These are phyloP conservation scores for Manihot esculenta DNA, from an alignment of 441 rosid species.

Conservation along the genomic window DNA sequence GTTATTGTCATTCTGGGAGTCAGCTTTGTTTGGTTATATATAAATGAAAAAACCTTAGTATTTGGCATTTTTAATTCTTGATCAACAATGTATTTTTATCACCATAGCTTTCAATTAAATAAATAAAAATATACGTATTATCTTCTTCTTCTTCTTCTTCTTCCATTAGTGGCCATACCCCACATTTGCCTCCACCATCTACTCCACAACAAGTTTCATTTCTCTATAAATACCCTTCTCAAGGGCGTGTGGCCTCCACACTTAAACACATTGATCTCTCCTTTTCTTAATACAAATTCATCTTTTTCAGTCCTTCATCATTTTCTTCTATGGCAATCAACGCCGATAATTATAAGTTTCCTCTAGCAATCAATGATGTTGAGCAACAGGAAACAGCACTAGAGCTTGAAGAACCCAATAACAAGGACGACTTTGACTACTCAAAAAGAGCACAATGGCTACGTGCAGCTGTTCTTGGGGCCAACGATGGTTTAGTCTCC, in stretches of 20 bases:
- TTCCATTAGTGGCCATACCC: constrained; percentile 35
- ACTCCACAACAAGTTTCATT: constrained; percentile 29
- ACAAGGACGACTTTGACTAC: constrained; percentile 52
- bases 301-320: too few species aligned
- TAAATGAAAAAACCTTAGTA: too few species aligned
- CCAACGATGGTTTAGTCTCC: constrained; percentile 85
- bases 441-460: constrained; percentile 90
- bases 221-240: constrained; percentile 49
- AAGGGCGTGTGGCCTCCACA: constrained; percentile 68
- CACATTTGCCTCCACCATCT: constrained; percentile 43
- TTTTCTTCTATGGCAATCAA: constrained; percentile 35
- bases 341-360: constrained; percentile 29
- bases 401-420: constrained; percentile 32
- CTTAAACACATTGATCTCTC: constrained; percentile 37
- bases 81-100: too few species aligned
- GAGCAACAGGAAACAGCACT: constrained; percentile 29
- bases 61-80: background rate
- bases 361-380: constrained; percentile 29
- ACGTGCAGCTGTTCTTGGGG: constrained; percentile 85
- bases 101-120: too few species aligned
- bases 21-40: too few species aligned
- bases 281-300: constrained; percentile 1
- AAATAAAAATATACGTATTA: background rate
- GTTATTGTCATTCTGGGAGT: too few species aligned
- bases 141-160: constrained; percentile 7